Base-by-base conservation (phyloP, 2,329 filamentous ascomycete species). In the Thelonectria discophora region DNA sequence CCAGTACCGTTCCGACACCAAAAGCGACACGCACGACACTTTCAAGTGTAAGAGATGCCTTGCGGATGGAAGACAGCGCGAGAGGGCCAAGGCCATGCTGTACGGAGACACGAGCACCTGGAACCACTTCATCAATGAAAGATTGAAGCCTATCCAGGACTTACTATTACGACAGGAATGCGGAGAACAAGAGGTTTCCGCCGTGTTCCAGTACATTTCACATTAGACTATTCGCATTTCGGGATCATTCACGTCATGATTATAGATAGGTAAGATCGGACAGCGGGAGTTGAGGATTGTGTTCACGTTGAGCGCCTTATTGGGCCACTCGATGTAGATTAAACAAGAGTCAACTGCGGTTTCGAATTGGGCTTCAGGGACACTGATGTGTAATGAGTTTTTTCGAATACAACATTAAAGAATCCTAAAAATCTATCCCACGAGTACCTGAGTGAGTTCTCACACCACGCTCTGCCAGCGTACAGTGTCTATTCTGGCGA, bases 101-200 rank as follows among this genome's bases (percentile, higher is more conserved):
- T 99, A 99, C 73, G 95, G 95, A 54, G 95, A 99, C 73, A 98
- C 95, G 20, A 98, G 93, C 78, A 94, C 93, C n/a, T 99, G 95
- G 95, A 99, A 99, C 73, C 95, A 99, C 77, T 97, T 97, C 78
- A 86, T 90, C 45, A 97, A 97, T 71, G 86, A 89, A 3, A 89
- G 87, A 0, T 78, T 99, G 73, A 86, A 87, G 65, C 85, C 86
- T 62, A 99, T 99, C 61, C 94, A 99, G 77, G 95, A 99, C 80
- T 78, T 97, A 74, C 74, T 99, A 73, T 80, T 99, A 50, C 86
- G 94, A 66, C 95, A 98, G 77, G 95, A 99, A 79, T 87, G 85
- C 60, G 85, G 83, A 4, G 89, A 94, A 76, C 80, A 83, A 21
- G 91, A 92, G 72, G 93, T 99, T 9, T 97, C 93, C 66, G 93